Conservation (phyloP, 495 filamentous ascomycete species). For the Penicillium goetzii region DNA sequence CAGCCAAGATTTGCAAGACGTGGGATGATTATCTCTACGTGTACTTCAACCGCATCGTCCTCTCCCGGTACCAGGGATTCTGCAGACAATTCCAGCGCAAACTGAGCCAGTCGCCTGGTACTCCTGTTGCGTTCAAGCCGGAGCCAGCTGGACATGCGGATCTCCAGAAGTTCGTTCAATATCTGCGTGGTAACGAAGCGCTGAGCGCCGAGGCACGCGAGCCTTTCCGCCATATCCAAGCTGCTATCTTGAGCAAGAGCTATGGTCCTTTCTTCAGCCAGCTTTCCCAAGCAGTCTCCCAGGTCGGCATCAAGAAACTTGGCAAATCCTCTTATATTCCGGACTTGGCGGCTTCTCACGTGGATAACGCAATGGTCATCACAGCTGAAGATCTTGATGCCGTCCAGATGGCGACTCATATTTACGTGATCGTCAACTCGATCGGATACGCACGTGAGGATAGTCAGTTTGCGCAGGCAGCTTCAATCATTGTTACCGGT, state of each 20-base stretch:
- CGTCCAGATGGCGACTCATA: conserved; percentile 50
- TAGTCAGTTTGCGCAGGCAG: conserved; percentile 35
- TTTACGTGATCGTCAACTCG: conserved; percentile 50
- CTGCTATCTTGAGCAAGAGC: conserved; percentile 43
- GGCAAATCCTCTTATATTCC: conserved; percentile 38
- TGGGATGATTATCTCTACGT: conserved; percentile 94
- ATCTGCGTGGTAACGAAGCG: conserved; percentile 40
- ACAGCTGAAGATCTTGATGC: conserved; percentile 47
- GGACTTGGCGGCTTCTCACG: conserved; percentile 28
- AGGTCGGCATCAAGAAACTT: conserved; percentile 29
- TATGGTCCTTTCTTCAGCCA: conserved; percentile 44
- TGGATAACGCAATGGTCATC: conserved; percentile 44
- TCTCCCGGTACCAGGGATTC: conserved; percentile 53
- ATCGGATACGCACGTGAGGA: conserved; percentile 43
- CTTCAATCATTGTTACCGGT: conserved; percentile 59
- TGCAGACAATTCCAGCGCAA: conserved; percentile 51
- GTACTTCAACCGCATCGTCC: conserved; percentile 80
- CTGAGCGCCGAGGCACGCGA: conserved; percentile 47
- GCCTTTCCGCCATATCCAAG: conserved; percentile 55
- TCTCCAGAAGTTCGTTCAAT: conserved; percentile 44
- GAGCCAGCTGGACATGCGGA: conserved; percentile 46
- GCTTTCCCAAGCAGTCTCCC: conserved; percentile 45
- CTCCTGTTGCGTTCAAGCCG: conserved; percentile 39
- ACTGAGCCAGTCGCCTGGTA: conserved; percentile 41
- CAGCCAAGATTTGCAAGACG: conserved; percentile 71